A percentile compares a stretch with the other conserved stretches of the same genome.
These are phyloP conservation scores for Backusella liffmaniae DNA, from an alignment of 192 early-diverging fungal species.

Conservation along the genomic window DNA sequence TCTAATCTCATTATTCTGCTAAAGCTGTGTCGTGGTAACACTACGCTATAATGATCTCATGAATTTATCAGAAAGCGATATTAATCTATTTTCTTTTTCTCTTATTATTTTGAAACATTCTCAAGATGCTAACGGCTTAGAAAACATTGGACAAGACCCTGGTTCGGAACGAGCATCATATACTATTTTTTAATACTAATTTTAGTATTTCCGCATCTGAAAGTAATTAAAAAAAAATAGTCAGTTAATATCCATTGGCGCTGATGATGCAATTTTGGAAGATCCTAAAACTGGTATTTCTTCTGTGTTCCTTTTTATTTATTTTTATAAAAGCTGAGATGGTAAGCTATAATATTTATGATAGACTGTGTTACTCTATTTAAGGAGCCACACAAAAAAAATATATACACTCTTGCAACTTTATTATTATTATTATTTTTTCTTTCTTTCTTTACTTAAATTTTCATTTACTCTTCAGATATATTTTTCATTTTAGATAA, in stretches of 20 bases:
- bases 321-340: slow-evolving; percentile 8
- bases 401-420: neutral
- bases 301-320: slow-evolving; percentile 2
- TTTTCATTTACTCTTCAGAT: neutral
- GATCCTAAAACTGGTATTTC: slow-evolving; percentile 2
- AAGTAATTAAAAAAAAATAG: neutral
- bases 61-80: neutral
- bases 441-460: neutral
- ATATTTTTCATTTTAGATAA: neutral
- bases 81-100: neutral
- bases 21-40: neutral
- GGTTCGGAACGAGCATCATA: neutral
- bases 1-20: neutral
- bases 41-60: neutral
- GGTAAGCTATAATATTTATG: neutral
- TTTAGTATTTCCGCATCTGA: neutral
- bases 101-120: slow-evolving; percentile 1
- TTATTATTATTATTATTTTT: neutral
- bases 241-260: neutral
- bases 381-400: slow-evolving; percentile 4
- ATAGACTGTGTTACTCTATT: neutral
- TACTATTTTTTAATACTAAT: neutral
- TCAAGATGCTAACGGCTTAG: neutral
- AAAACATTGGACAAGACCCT: neutral
- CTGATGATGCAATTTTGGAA: slow-evolving; percentile 1